Evolutionary conservation across 768 basidiomycete genomes (phyloP).

Genomic region (Kwoniella sp.): DNA sequence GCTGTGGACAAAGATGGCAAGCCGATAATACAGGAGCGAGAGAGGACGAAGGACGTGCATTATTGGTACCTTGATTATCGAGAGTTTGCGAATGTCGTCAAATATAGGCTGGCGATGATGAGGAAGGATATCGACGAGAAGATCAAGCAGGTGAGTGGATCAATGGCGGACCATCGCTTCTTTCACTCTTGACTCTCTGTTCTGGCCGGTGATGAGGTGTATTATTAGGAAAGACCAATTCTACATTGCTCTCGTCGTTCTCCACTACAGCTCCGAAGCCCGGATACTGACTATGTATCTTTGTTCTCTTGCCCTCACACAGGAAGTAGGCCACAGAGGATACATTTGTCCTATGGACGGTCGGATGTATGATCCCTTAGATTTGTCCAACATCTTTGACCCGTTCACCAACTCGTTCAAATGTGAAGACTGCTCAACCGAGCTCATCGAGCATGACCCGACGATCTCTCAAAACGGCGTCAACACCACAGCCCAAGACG

Average conservation of each 20-base stretch:
- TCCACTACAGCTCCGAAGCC: too few species aligned
- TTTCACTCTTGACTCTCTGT: not conserved
- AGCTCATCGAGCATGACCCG: constrained; percentile 89
- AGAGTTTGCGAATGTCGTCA: constrained; percentile 93
- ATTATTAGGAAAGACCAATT: too few species aligned
- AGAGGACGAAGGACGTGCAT: constrained; percentile 77
- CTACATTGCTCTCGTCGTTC: too few species aligned
- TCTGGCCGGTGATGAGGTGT: too few species aligned
- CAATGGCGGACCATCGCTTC: too few species aligned
- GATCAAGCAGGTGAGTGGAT: constrained; percentile 73
- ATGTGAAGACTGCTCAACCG: constrained; percentile 82
- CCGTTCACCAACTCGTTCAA: constrained; percentile 67
- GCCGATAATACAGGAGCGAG: constrained; percentile 15
- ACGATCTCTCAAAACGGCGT: constrained; percentile 63
- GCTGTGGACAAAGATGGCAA: constrained; percentile 26
- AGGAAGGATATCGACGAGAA: constrained; percentile 83
- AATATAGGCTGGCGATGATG: constrained; percentile 96
- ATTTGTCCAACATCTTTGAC: constrained; percentile 82
- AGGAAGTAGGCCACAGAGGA: constrained; percentile 98
- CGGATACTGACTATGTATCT: too few species aligned
- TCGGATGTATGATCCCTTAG: constrained; percentile 79
- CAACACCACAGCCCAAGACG: constrained; percentile 70
- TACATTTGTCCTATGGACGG: constrained; percentile 91
- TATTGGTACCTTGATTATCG: constrained; percentile 98
- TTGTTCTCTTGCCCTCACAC: not conserved